Evolutionary conservation across 768 basidiomycete species (phyloP), one percentile per base, ranked within the genome.

Genomic region (Lactarius pseudohatsudake): DNA sequence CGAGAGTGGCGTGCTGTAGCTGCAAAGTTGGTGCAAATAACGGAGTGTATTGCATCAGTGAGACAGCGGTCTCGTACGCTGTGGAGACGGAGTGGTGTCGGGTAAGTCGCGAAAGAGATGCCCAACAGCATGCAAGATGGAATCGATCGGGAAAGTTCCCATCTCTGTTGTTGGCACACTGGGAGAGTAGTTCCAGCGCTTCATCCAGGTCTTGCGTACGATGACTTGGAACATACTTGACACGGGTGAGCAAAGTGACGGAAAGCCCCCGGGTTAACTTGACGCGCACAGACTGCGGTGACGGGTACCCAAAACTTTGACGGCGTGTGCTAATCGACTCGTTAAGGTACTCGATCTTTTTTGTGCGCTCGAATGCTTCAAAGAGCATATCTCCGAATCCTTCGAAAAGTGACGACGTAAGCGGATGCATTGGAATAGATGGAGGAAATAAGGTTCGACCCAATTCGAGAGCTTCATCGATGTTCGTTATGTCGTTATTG

Each of bases 141-240:
- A 47, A 13, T 47, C 47, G 47, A 47, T 13, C 1, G n/a, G 22
- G 11, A 2, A 47, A n/a, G n/a, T n/a, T 22, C 1, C 0, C n/a
- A 22, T 47, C 1, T 22, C 47, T 4, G 47, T 47, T n/a, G n/a
- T 47, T n/a, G 47, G 22, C n/a, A 47, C 47, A 11, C 10, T 11
- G 10, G n/a, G 47, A 47, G 47, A 47, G n/a, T 22, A 47, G 47
- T 22, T 22, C 47, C 20, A n/a, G 9, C 3, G 45, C 45, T 22
- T 47, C 47, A 22, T 47, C 47, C 10, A 47, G 10, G 47, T 50
- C n/a, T 50, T 50, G 22, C 4, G 47, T 26, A 26, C 22, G 22
- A 4, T 13, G 0, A 26, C n/a, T 9, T 9, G n/a, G 45, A n/a
- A n/a, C n/a, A 10, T 8, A n/a, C 45, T n/a, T 0, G 4, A 13